Conservation (phyloP, 1,284 basidiomycete species). For the Naganishia liquefaciens region DNA sequence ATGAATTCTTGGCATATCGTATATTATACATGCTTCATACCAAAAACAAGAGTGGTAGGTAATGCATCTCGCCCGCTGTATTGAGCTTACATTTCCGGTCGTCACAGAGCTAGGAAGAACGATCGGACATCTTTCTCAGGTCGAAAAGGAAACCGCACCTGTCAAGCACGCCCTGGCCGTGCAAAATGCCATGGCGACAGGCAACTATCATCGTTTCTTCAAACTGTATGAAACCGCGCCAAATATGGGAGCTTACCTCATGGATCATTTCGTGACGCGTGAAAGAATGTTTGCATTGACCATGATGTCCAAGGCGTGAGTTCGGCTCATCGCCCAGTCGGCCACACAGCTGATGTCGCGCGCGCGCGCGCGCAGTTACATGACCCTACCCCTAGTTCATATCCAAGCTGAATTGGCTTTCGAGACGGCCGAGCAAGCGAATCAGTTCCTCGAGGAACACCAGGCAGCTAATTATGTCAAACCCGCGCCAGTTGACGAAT, state of each 20-base stretch:
- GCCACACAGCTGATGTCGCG: too few species aligned
- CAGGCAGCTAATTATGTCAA: conserved; percentile 67
- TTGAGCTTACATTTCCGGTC: conserved; percentile 29
- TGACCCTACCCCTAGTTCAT: conserved; percentile 72
- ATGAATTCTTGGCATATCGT: conserved; percentile 96
- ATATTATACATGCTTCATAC: conserved; percentile 95
- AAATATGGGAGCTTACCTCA: conserved; percentile 98
- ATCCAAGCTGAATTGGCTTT: conserved; percentile 82
- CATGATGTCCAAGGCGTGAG: conserved; percentile 88
- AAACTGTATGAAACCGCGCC: conserved; percentile 79
- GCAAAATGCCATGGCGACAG: conserved; percentile 81
- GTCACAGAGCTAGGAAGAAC: conserved; percentile 79
- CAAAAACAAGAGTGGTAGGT: conserved; percentile 83
- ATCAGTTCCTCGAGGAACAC: conserved; percentile 72
- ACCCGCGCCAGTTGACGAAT: conserved; percentile 34
- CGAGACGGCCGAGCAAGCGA: conserved; percentile 58
- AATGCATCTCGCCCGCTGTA: too few species aligned
- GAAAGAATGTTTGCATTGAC: conserved; percentile 85
- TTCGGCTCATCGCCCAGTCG: conserved; percentile 37
- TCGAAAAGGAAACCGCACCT: conserved; percentile 75
- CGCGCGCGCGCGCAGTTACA: conserved; percentile 67
- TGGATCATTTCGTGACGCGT: conserved; percentile 96
- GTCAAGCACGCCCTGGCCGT: conserved; percentile 88
- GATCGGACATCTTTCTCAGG: conserved; percentile 89
- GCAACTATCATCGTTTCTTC: conserved; percentile 93